Conservation (phyloP, 1,139 yeast genomes). For the Blastobotrys illinoisensis region DNA sequence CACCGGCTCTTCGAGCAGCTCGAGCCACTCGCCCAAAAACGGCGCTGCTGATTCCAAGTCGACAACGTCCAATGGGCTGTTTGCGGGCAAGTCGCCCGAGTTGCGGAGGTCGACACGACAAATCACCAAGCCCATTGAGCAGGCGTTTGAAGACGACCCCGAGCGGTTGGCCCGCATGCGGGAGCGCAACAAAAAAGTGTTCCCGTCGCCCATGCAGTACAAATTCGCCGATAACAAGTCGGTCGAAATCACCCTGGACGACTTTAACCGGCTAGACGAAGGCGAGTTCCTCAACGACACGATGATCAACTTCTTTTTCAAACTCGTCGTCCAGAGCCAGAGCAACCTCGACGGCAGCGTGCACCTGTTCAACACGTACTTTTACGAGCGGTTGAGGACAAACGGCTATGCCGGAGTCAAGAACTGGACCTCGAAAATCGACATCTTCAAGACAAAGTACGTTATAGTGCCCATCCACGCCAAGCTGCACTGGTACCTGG, state of each 20-base stretch:
- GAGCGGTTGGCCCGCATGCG: slow-evolving; percentile 1
- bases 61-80: not conserved
- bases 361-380: slow-evolving; percentile 76
- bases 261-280: slow-evolving; percentile 32
- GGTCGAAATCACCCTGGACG: slow-evolving; percentile 28
- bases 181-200: slow-evolving; percentile 3
- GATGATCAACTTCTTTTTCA: slow-evolving; percentile 37
- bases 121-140: not conserved
- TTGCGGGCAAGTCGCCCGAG: not conserved
- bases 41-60: not conserved
- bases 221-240: slow-evolving; percentile 28
- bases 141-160: not conserved
- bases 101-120: not conserved
- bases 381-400: slow-evolving; percentile 55
- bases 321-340: slow-evolving; percentile 14
- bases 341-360: slow-evolving; percentile 31
- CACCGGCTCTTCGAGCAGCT: too few species aligned
- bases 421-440: slow-evolving; percentile 74
- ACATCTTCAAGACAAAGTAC: slow-evolving; percentile 54
- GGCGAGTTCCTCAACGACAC: slow-evolving; percentile 40
- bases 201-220: slow-evolving; percentile 18
- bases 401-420: slow-evolving; percentile 59
- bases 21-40: too few species aligned
- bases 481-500: slow-evolving; percentile 79
- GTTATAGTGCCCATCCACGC: slow-evolving; percentile 77